Evolutionary conservation across 2,329 filamentous ascomycete species (phyloP).

Genomic region (Mariannaea sp.): DNA sequence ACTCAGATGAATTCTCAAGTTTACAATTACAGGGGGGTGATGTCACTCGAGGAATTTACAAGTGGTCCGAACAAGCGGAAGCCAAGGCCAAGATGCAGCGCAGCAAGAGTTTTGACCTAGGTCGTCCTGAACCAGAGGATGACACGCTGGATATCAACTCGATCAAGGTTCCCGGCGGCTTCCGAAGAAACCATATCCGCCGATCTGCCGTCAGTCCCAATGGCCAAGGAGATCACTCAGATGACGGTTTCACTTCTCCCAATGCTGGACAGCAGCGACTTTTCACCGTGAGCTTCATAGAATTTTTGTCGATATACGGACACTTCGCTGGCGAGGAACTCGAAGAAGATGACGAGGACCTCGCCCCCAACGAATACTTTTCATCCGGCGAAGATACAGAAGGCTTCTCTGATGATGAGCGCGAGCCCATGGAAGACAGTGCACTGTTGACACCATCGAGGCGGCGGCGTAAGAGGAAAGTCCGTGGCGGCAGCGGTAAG

Average conservation of each 20-base stretch:
- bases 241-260: conserved; percentile 44
- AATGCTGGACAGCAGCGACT: conserved; percentile 54
- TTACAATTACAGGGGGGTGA: conserved; percentile 91
- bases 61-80: conserved; percentile 91
- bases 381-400: conserved; percentile 74
- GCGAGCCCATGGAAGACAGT: conserved; percentile 86
- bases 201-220: conserved; percentile 70
- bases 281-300: conserved; percentile 90
- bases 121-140: conserved; percentile 77
- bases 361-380: conserved; percentile 90
- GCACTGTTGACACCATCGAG: conserved; percentile 78
- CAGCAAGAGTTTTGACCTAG: conserved; percentile 85
- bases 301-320: conserved; percentile 92
- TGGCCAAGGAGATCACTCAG: conserved; percentile 40
- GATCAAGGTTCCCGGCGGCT: conserved; percentile 93
- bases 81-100: conserved; percentile 70
- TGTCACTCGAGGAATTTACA: conserved; percentile 92
- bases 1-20: conserved; percentile 89
- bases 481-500: conserved; percentile 73
- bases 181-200: conserved; percentile 86
- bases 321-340: conserved; percentile 97
- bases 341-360: conserved; percentile 91
- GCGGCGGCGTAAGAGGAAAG: conserved; percentile 76
- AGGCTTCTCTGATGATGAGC: conserved; percentile 68
- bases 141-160: conserved; percentile 83